phyloP scores from a whole-genome alignment of 2,329 filamentous ascomycete species.

The Mollisiaceae sp. region DNA sequence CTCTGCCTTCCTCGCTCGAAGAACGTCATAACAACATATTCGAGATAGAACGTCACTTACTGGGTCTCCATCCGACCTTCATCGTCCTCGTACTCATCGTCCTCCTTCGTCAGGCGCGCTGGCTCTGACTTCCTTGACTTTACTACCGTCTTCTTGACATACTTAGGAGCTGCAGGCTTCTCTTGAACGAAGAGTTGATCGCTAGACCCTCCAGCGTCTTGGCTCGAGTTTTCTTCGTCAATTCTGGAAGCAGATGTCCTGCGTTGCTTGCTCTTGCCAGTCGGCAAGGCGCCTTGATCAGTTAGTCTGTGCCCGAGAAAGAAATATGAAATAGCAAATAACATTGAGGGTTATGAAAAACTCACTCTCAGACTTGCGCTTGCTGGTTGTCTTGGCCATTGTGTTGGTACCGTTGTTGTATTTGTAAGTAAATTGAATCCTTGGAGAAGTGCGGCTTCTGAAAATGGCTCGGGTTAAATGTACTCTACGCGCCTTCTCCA shows the following conservation, averaged over 20 bases:
- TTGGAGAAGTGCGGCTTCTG: neutral
- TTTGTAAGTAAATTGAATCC: neutral
- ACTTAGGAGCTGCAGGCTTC: slow-evolving; percentile 15
- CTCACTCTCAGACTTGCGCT: slow-evolving; percentile 36
- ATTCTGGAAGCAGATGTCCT: slow-evolving; percentile 17
- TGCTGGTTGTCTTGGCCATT: slow-evolving; percentile 23
- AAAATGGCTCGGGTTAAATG: neutral
- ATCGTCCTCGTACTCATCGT: slow-evolving; percentile 38
- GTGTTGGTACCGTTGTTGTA: neutral
- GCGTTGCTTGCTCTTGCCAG: slow-evolving; percentile 29
- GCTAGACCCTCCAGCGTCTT: slow-evolving; percentile 18
- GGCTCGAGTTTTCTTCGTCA: slow-evolving; percentile 19
- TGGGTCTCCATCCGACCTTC: slow-evolving; percentile 36
- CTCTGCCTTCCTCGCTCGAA: neutral
- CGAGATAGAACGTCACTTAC: slow-evolving; percentile 28
- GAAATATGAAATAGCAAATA: neutral
- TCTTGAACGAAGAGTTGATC: slow-evolving; percentile 16
- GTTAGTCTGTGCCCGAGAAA: slow-evolving; percentile 17
- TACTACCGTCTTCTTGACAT: slow-evolving; percentile 27
- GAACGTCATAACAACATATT: neutral
- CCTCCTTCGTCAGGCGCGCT: slow-evolving; percentile 12
- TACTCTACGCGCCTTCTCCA: neutral
- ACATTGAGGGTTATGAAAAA: neutral
- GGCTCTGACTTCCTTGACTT: slow-evolving; percentile 34
- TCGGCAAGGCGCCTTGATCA: slow-evolving; percentile 27